phyloP scores from a whole-genome alignment of 495 filamentous ascomycete species.

The Astrothelium subdiscretum region DNA sequence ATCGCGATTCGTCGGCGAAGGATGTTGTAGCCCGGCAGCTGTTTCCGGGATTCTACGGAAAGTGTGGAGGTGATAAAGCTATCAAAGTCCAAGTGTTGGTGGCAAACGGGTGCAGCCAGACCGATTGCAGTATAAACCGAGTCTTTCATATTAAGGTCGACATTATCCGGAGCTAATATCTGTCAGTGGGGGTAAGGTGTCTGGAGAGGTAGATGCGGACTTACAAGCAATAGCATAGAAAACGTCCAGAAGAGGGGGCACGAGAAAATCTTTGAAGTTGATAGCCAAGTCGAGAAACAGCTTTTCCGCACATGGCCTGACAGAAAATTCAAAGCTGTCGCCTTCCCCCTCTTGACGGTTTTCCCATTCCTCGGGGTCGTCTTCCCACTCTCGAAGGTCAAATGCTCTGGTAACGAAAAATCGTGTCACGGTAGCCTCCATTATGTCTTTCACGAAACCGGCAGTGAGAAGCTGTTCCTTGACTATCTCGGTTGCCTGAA shows the following conservation, averaged over 20 bases:
- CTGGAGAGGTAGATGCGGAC: background rate
- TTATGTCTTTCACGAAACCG: conserved; percentile 61
- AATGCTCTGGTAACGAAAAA: conserved; percentile 79
- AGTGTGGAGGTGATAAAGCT: conserved; percentile 61
- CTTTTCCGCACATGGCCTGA: conserved; percentile 84
- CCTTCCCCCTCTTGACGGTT: conserved; percentile 65
- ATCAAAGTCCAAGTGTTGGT: conserved; percentile 66
- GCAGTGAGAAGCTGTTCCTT: conserved; percentile 62
- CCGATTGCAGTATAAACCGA: conserved; percentile 90
- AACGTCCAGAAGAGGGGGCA: conserved; percentile 63
- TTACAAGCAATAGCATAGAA: conserved; percentile 62
- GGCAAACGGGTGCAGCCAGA: conserved; percentile 64
- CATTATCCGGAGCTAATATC: conserved; percentile 40
- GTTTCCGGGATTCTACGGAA: conserved; percentile 65
- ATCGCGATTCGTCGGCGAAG: conserved; percentile 83
- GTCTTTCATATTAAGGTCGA: conserved; percentile 74
- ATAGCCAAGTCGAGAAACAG: conserved; percentile 84
- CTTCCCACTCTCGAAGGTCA: conserved; percentile 83
- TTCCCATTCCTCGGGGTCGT: conserved; percentile 90
- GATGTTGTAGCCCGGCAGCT: conserved; percentile 66
- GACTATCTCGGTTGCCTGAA: conserved; percentile 49
- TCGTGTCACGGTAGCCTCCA: conserved; percentile 70
- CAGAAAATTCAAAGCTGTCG: conserved; percentile 75
- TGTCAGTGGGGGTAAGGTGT: background rate
- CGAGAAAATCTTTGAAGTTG: conserved; percentile 68